Base-by-base conservation (phyloP, 225 moss, liverwort and hornwort genomes). In the Polytrichum commune region DNA sequence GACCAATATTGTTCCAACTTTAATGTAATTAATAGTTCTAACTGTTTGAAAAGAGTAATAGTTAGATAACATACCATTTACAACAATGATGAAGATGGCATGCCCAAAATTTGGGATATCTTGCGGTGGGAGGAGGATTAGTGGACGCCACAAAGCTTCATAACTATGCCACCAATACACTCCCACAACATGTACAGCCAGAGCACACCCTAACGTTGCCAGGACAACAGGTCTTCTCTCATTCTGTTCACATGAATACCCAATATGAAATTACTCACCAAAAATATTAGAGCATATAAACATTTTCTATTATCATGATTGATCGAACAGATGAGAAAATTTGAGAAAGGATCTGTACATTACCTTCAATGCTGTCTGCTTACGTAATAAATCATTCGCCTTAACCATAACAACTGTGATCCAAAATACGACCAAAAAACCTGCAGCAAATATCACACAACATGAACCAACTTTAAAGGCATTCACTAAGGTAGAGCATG, bases 361-460 rank as follows among this genome's bases (percentile, higher is more conserved):
- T 69, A 93, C 95, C 93, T 95, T 95, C 78, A 95, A 83, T 63
- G 95, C 93, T 33, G 95, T 90, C 77, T 95, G 95, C 77, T 95
- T 95, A 57, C 91, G 92, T 57, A 95, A 79, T 8, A 95, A 74
- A 65, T 95, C 95, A 72, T 95, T 95, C 55, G 92, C 95, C 76
- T 91, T 91, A 66, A 91, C 86, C 95, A 93, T 88, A 24, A 95
- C 93, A 20, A 79, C 91, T 35, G 95, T 89, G 68, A 95, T 93
- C 95, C 93, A 95, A 76, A 95, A 82, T 63, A 91, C 84, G 46
- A 92, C 95, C 81, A 95, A 86, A 75, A 95, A 95, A 32, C 95
- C 95, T 95, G 89, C 22, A 86, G 38, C 53, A 58, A 58, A 6
- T 24, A 58, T 46, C 46, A 46, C 46, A 16, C 46, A 46, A 46